Conservation (phyloP, 2,329 filamentous ascomycete species). For the Alternaria burnsii region DNA sequence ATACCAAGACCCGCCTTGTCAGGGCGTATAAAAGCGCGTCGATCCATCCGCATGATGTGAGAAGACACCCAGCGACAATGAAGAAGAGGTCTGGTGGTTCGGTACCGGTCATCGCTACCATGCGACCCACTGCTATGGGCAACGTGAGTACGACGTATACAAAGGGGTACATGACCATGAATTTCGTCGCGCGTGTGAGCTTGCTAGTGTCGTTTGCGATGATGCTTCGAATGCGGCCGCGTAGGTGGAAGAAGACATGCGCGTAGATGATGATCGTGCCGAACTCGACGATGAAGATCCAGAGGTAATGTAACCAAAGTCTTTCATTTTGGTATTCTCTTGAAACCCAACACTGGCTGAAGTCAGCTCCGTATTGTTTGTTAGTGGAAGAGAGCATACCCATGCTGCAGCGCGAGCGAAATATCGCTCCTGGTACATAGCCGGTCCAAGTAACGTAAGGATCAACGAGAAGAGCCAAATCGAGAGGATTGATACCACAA, state of each 20-base stretch:
- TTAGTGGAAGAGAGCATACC: conserved; percentile 1
- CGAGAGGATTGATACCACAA: conserved; percentile 54
- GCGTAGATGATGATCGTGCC: conserved; percentile 60
- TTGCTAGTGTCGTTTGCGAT: conserved; percentile 46
- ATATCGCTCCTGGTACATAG: conserved; percentile 52
- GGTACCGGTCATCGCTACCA: conserved; percentile 50
- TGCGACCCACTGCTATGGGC: conserved; percentile 63
- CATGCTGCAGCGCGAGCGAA: conserved; percentile 62
- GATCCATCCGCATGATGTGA: conserved; percentile 58
- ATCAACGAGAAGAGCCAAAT: conserved; percentile 59
- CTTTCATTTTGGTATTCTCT: conserved; percentile 54
- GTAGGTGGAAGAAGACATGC: conserved; percentile 59
- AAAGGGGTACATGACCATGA: conserved; percentile 69
- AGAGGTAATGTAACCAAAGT: conserved; percentile 62
- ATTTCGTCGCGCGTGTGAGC: conserved; percentile 57
- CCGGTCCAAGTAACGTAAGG: conserved; percentile 58
- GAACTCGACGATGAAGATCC: conserved; percentile 64
- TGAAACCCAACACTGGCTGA: conserved; percentile 59
- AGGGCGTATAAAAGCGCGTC: conserved; percentile 55
- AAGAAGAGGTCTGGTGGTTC: conserved; percentile 63
- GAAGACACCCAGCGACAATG: conserved; percentile 67
- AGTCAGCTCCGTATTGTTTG: not conserved
- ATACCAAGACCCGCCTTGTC: conserved; percentile 52
- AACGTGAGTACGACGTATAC: conserved; percentile 73
- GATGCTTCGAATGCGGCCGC: conserved; percentile 54